phyloP scores from a whole-genome alignment of 805 yeast genomes.

The Kodamaea fukazawae region DNA sequence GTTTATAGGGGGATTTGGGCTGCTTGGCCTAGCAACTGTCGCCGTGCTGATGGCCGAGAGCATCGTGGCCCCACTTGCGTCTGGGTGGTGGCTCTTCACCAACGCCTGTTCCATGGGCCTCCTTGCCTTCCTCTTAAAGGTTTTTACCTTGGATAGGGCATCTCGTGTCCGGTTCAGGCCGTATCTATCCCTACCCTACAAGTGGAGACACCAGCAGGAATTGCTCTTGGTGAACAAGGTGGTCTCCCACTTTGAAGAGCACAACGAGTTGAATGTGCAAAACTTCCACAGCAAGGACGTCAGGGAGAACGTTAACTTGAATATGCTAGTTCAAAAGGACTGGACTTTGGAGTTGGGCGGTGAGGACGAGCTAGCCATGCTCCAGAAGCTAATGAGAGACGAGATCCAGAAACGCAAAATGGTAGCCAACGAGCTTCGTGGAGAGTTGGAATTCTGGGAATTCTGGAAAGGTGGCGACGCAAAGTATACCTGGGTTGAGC shows the following conservation, averaged over 20 bases:
- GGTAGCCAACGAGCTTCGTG: slow-evolving; percentile 34
- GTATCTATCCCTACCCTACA: slow-evolving; percentile 26
- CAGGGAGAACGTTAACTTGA: slow-evolving; percentile 17
- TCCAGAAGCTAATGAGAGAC: slow-evolving; percentile 12
- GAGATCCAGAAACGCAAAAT: slow-evolving; percentile 29
- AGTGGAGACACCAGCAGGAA: slow-evolving; percentile 31
- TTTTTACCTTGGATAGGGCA: slow-evolving; percentile 25
- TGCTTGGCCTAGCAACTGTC: neutral
- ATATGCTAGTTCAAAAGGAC: slow-evolving; percentile 18
- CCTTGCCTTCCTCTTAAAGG: slow-evolving; percentile 10
- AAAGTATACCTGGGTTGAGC: slow-evolving; percentile 42
- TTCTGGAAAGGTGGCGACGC: slow-evolving; percentile 39
- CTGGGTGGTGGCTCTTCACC: slow-evolving; percentile 11
- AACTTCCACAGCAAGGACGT: slow-evolving; percentile 38
- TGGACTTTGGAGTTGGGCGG: slow-evolving; percentile 25
- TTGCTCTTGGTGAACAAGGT: slow-evolving; percentile 30
- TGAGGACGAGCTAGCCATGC: neutral
- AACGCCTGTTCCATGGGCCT: slow-evolving; percentile 7
- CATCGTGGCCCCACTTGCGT: slow-evolving; percentile 14
- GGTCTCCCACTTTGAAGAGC: slow-evolving; percentile 41
- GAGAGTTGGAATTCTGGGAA: slow-evolving; percentile 35
- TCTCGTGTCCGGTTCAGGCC: slow-evolving; percentile 30
- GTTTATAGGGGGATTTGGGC: neutral
- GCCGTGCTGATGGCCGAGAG: slow-evolving; percentile 21
- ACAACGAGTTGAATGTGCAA: slow-evolving; percentile 37